Evolutionary conservation across 345 rosid genomes (phyloP).

Genomic region (Eutrema japonicum): DNA sequence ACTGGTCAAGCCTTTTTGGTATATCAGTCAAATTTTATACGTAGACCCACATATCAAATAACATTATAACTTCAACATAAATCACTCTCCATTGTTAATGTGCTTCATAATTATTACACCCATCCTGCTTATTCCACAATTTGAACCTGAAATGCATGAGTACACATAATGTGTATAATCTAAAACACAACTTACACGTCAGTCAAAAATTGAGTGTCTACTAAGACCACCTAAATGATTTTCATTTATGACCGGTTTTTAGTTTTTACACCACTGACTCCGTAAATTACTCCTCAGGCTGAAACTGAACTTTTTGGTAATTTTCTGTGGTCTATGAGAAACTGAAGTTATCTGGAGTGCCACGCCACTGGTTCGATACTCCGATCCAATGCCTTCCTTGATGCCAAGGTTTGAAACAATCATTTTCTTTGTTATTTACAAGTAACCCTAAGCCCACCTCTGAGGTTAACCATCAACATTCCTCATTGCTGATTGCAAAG

Average conservation of each 20-base stretch:
- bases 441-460: constrained; percentile 35
- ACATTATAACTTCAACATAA: neutral
- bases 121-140: neutral
- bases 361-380: constrained; percentile 22
- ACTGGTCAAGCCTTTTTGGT: too few relatives aligned
- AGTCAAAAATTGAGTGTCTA: constrained; percentile 13
- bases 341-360: constrained; percentile 18
- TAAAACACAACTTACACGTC: constrained; percentile 14
- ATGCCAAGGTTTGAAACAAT: constrained; percentile 19
- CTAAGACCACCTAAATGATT: constrained; percentile 20
- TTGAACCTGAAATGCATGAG: constrained; percentile 10
- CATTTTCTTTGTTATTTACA: constrained; percentile 39
- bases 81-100: neutral
- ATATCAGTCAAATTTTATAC: neutral
- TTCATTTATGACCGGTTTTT: neutral
- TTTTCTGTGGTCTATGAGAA: too few relatives aligned
- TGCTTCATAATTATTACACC: neutral
- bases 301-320: neutral
- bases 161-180: constrained; percentile 9
- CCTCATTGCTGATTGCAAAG: constrained; percentile 33
- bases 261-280: constrained; percentile 15
- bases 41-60: neutral
- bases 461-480: constrained; percentile 36
- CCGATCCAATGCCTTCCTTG: neutral
- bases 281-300: constrained; percentile 10